Evolutionary conservation across 148 eudicot genomes (phyloP), one percentile per base, ranked within the genome.

Genomic region (Polygonum maritimum): DNA sequence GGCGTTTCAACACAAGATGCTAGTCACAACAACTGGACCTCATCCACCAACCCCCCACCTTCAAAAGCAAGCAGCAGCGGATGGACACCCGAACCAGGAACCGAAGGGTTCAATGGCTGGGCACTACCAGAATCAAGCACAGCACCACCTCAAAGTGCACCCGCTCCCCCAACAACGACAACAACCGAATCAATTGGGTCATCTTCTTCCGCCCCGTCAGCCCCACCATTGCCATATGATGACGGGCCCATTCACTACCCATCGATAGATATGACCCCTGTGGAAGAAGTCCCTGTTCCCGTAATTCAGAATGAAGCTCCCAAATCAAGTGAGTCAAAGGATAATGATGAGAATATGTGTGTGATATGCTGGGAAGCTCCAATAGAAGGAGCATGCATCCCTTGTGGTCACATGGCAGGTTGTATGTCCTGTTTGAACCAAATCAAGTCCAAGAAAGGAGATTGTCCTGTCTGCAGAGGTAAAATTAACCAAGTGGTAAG

Each of bases 361-460:
- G 83, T 86, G 49, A 82, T 91, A 70, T 90, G 96, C 75, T 86
- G 83, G 87, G 92, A 91, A 69, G 87, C 89, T 62, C 87, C 90
- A 7, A 77, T 89, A 40, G 87, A 91, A 79, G 96, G 91, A 14
- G 96, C 87, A 1, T 89, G 96, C 76, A 74, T 89, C 76, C 96
- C 92, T 7, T 91, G 92, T 78, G 96, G 92, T 81, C 96, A 91
- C 76, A 87, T 91, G 96, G 87, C 87, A 18, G 90, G 91, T 71
- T 91, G 96, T 71, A 89, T 89, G 88, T 73, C 85, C 16, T 89
- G 96, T 81, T 83, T 91, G 82, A 73, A 80, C 5, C 81, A 86
- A 77, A 83, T 89, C 58, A 87, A 85, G 74, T 58, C 84, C 67
- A 86, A 82, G 79, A 87, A 84, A 67, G 88, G 92, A 71, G 81